These are phyloP conservation scores for Notholithocarpus densiflorus DNA, from an alignment of 306 rosid species.

Conservation along the genomic window DNA sequence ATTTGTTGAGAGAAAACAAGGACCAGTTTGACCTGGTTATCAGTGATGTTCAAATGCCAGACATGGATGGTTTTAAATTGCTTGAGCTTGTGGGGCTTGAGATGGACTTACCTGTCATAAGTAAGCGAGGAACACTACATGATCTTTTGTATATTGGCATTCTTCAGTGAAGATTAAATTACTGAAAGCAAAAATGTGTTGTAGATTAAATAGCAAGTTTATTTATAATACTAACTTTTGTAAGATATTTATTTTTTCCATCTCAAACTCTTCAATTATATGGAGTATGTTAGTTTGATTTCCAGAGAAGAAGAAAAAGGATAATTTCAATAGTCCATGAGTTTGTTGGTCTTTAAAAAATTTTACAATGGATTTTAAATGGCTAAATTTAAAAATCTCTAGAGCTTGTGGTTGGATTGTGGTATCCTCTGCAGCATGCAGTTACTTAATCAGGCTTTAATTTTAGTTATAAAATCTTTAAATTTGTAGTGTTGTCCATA, in stretches of 20 bases:
- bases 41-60: conserved; percentile 99
- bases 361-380: background rate
- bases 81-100: conserved; percentile 97
- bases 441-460: background rate
- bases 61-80: conserved; percentile 99
- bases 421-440: background rate
- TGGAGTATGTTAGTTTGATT: conserved; percentile 8
- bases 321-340: background rate
- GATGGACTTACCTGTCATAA: conserved; percentile 99
- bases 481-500: conserved; percentile 77
- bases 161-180: conserved; percentile 3
- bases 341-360: background rate
- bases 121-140: conserved; percentile 38
- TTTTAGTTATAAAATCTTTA: background rate
- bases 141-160: conserved; percentile 2
- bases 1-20: conserved; percentile 77
- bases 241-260: background rate
- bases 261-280: background rate
- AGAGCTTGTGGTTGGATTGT: background rate
- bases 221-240: background rate
- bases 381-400: background rate
- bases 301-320: background rate
- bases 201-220: background rate
- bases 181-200: background rate
- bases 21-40: conserved; percentile 85